Conservation (phyloP, 1,139 yeast species). For the Debaryomyces coudertii region DNA sequence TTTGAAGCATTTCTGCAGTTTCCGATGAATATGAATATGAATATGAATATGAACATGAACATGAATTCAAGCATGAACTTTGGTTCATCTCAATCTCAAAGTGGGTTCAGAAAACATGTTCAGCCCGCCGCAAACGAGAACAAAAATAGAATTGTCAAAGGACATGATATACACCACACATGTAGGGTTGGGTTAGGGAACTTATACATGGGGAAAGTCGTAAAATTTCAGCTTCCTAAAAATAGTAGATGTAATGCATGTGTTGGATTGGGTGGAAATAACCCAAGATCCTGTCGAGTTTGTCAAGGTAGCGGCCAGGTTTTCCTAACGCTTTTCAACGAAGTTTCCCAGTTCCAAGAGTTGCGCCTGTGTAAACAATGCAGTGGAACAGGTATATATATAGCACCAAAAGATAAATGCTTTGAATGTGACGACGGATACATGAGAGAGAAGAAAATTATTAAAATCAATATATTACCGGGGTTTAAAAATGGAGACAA, state of each 20-base stretch:
- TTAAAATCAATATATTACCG: constrained; percentile 53
- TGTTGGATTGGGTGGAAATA: constrained; percentile 41
- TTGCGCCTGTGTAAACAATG: constrained; percentile 39
- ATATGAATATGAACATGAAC: constrained; percentile 13
- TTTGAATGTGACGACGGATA: constrained; percentile 37
- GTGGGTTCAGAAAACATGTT: constrained; percentile 23
- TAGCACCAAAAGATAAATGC: constrained; percentile 30
- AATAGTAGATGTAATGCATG: constrained; percentile 38
- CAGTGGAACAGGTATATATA: constrained; percentile 37
- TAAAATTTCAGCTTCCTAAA: constrained; percentile 45
- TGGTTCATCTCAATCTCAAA: background rate
- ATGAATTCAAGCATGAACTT: constrained; percentile 14
- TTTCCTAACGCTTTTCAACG: constrained; percentile 34
- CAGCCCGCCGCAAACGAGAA: constrained; percentile 24
- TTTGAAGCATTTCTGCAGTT: constrained; percentile 15
- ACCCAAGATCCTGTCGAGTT: constrained; percentile 35
- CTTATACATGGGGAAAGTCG: constrained; percentile 42
- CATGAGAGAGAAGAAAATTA: constrained; percentile 49
- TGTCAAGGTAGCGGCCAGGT: constrained; percentile 47
- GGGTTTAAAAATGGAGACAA: constrained; percentile 57
- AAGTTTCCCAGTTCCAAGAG: constrained; percentile 39
- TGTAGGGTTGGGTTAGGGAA: constrained; percentile 42
- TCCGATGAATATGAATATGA: constrained; percentile 13
- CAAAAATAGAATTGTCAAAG: constrained; percentile 21
- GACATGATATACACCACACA: constrained; percentile 47